Evolutionary conservation across 345 rosid species (phyloP).

Genomic region (Melaleuca alternifolia): DNA sequence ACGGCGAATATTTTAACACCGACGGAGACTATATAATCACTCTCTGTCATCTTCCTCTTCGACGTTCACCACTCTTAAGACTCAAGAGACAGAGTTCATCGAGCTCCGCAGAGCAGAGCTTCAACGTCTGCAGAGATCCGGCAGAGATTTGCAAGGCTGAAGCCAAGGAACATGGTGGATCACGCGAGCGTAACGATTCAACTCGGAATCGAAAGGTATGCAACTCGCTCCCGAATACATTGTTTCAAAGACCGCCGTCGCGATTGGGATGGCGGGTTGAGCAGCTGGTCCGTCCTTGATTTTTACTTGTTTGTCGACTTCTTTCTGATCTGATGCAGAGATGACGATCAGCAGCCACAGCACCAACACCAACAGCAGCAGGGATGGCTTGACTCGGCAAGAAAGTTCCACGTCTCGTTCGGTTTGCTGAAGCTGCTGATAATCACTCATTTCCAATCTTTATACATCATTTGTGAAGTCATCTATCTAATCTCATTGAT

Average conservation of each 20-base stretch:
- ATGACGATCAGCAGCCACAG: rapidly evolving
- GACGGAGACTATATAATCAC: neutral
- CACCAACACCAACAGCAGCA: neutral
- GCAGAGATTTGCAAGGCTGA: neutral
- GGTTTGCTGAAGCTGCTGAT: neutral
- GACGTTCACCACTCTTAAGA: neutral
- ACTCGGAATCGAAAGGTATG: neutral
- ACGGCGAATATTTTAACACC: neutral
- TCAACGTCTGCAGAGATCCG: neutral
- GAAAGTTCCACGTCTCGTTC: neutral
- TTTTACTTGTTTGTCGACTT: neutral
- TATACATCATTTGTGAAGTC: neutral
- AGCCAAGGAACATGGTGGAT: neutral
- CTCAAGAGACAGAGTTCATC: neutral
- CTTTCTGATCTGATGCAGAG: neutral
- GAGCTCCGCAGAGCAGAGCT: rapidly evolving
- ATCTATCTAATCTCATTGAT: neutral
- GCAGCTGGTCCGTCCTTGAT: neutral
- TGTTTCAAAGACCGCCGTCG: neutral
- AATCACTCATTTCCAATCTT: neutral
- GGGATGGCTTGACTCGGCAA: neutral
- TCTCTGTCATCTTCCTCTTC: neutral
- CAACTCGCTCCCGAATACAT: neutral
- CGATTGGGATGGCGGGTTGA: neutral
- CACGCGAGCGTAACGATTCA: neutral